Evolutionary conservation across 208 protist species (phyloP).

Genomic region (Wallacemonas sp.): DNA sequence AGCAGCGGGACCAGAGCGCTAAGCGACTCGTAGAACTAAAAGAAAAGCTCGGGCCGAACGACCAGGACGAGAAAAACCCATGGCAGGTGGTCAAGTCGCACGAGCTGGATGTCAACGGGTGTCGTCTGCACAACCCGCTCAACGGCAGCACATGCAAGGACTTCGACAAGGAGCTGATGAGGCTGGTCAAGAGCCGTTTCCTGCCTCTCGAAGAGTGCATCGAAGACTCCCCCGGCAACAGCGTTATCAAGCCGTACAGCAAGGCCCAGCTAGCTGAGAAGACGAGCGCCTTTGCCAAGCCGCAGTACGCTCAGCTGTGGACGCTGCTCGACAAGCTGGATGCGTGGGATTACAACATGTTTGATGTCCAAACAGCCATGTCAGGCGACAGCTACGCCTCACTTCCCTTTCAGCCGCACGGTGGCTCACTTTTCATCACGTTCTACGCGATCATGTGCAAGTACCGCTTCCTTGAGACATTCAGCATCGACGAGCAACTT

Average conservation of each 20-base stretch:
- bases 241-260: slow-evolving; percentile 71
- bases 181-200: slow-evolving; percentile 86
- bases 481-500: slow-evolving; percentile 90
- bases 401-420: slow-evolving; percentile 48
- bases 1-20: slow-evolving; percentile 44
- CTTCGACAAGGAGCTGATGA: slow-evolving; percentile 70
- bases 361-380: slow-evolving; percentile 76
- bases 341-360: slow-evolving; percentile 88
- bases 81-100: slow-evolving; percentile 45
- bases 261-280: slow-evolving; percentile 36
- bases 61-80: slow-evolving; percentile 29
- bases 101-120: slow-evolving; percentile 25
- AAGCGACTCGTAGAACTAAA: slow-evolving; percentile 66
- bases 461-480: slow-evolving; percentile 84
- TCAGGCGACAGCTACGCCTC: slow-evolving; percentile 72
- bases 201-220: slow-evolving; percentile 44
- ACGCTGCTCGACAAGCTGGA: slow-evolving; percentile 69
- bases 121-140: slow-evolving; percentile 58
- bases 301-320: slow-evolving; percentile 57
- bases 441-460: slow-evolving; percentile 87
- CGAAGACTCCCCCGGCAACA: slow-evolving; percentile 35
- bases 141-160: slow-evolving; percentile 69
- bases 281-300: slow-evolving; percentile 27
- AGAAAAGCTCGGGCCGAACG: slow-evolving; percentile 29
- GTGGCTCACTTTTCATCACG: slow-evolving; percentile 85